phyloP scores from a whole-genome alignment of 192 early-diverging fungal species.

The Coemansia sp. region DNA sequence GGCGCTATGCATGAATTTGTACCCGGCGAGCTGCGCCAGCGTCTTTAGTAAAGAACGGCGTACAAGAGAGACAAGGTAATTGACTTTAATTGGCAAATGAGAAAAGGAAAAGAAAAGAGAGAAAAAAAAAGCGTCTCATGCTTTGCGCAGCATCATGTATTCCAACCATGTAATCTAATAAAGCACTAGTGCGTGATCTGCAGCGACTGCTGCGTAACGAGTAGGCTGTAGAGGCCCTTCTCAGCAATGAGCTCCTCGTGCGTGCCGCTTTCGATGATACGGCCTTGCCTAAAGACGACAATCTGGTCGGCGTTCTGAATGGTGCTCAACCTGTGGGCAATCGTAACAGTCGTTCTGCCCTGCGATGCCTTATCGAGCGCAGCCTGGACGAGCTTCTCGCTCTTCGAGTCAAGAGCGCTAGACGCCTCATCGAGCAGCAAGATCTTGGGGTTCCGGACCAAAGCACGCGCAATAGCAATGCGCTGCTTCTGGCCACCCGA shows the following conservation, averaged over 20 bases:
- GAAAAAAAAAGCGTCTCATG: neutral
- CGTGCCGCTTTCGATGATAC: slow-evolving; percentile 65
- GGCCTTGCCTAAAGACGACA: slow-evolving; percentile 63
- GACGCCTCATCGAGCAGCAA: slow-evolving; percentile 86
- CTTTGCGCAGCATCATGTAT: neutral
- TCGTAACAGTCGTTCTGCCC: slow-evolving; percentile 74
- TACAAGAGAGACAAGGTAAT: neutral
- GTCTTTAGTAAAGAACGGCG: neutral
- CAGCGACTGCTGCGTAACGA: slow-evolving; percentile 65
- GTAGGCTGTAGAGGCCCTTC: slow-evolving; percentile 61
- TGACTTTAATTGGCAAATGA: neutral
- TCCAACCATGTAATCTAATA: neutral
- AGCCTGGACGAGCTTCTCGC: slow-evolving; percentile 76
- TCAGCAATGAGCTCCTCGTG: slow-evolving; percentile 62
- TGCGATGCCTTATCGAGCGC: slow-evolving; percentile 66
- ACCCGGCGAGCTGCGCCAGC: slow-evolving; percentile 1
- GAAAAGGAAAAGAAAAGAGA: neutral
- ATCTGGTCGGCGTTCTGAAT: slow-evolving; percentile 80
- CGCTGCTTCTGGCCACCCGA: slow-evolving; percentile 71
- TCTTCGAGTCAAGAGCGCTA: slow-evolving; percentile 76
- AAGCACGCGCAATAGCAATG: slow-evolving; percentile 70
- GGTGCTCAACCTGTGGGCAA: slow-evolving; percentile 79
- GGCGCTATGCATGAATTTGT: slow-evolving; percentile 6
- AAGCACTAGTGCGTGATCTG: slow-evolving; percentile 35
- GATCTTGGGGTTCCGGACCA: slow-evolving; percentile 66